Evolutionary conservation across 257 asterid species (phyloP), one percentile per base, ranked within the genome.

Genomic region (Handroanthus guayacan): DNA sequence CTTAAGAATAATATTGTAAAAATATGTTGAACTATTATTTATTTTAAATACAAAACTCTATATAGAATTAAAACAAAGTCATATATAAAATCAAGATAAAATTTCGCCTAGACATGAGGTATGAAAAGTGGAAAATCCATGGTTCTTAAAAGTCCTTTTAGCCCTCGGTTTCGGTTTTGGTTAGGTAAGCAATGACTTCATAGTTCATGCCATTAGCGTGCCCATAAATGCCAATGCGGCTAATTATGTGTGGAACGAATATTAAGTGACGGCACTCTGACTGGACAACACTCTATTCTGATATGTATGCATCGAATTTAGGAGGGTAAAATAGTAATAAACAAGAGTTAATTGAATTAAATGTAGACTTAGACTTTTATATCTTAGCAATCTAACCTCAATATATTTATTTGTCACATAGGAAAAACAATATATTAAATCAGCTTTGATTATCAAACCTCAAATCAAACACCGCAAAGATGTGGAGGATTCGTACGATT

Each of bases 151-250:
- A 60, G 16, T 0, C n/a, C 4, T 13, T 5, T 31, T 4, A 60
- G 44, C 44, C 43, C 3, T 48, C 51, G 75, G 16, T 57, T 72
- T 71, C 14, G 43, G 57, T 41, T 13, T 0, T 0, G 13, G 56
- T 58, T 72, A 25, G 69, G 48, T 74, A 74, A 61, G 78, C 78
- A 62, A 62, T 74, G 78, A 74, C 78, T 74, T 48, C 57, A 74
- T 20, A 31, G 2, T 58, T 54, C 25, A 56, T 18, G 14, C 45
- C 10, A 6, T 9, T 34, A 62, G 17, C 36, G 7, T 37, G 45
- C 67, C 5, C 14, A 58, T 58, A 25, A 17, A 56, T 17, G 64
- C 58, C 16, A n/a, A 47, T 47, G 2, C n/a, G n/a, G 5, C 69
- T n/a, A 39, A 38, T 63, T 10, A 6, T 39, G 10, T 38, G 13